Percentiles rank a stretch among this genome's conserved stretches.
phyloP scores from a whole-genome alignment of 495 filamentous ascomycete genomes.

The Haplographium delicatum region DNA sequence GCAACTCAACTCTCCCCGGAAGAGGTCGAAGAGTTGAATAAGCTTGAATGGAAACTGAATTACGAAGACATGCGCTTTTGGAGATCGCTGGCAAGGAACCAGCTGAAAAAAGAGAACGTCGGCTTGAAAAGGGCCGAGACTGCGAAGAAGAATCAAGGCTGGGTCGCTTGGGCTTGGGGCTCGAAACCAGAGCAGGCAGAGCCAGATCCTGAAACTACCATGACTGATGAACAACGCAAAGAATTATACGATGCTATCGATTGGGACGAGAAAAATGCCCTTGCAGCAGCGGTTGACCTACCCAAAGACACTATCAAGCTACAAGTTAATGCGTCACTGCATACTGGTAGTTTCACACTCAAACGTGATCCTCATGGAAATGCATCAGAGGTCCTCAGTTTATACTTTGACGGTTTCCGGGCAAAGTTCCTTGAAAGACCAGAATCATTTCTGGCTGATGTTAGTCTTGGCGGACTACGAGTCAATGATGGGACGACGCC shows the following conservation, averaged over 20 bases:
- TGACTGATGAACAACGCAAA: constrained; percentile 92
- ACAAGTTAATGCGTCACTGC: constrained; percentile 82
- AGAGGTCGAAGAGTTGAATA: constrained; percentile 66
- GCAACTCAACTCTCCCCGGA: constrained; percentile 60
- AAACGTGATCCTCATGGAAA: constrained; percentile 79
- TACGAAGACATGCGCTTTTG: constrained; percentile 98
- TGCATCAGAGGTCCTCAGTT: constrained; percentile 71
- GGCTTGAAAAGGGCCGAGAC: constrained; percentile 60
- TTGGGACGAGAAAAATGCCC: constrained; percentile 92
- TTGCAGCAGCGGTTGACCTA: constrained; percentile 80
- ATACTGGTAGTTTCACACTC: constrained; percentile 89
- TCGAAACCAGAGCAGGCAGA: constrained; percentile 62
- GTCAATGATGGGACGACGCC: constrained; percentile 95
- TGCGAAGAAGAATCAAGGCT: constrained; percentile 56
- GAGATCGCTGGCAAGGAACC: constrained; percentile 88
- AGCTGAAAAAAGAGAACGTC: constrained; percentile 90
- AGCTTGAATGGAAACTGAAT: constrained; percentile 77
- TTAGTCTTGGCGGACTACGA: constrained; percentile 87
- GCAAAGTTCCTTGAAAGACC: constrained; percentile 82
- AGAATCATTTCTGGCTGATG: constrained; percentile 80
- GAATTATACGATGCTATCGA: constrained; percentile 97
- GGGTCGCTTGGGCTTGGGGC: constrained; percentile 86
- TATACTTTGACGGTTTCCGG: constrained; percentile 91
- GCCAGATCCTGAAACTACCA: constrained; percentile 63
- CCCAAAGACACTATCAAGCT: constrained; percentile 88